A percentile compares a stretch with the other conserved stretches of the same genome.
Conservation (phyloP, 1,284 basidiomycete species). For the Singerocomus rubriflavus region DNA sequence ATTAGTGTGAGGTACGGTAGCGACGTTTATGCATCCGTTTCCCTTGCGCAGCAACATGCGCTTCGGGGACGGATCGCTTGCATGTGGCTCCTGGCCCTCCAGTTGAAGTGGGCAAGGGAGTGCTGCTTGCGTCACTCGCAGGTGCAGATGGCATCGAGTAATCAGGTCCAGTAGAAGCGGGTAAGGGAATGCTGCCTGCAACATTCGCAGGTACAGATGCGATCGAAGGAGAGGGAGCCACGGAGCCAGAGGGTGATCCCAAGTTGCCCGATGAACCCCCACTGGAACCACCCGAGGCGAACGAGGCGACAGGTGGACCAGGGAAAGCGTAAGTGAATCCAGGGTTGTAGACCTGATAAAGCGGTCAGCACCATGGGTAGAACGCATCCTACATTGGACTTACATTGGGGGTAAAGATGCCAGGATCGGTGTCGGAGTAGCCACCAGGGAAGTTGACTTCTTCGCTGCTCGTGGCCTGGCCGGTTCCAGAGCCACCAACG, state of each 20-base stretch:
- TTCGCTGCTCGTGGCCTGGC: slow-evolving; percentile 39
- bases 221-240: slow-evolving; percentile 1
- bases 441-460: slow-evolving; percentile 64
- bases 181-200: slow-evolving; percentile 1
- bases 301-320: slow-evolving; percentile 32
- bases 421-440: slow-evolving; percentile 59
- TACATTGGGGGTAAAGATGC: slow-evolving; percentile 51
- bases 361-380: neutral
- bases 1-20: slow-evolving; percentile 13
- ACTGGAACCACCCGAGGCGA: slow-evolving; percentile 14
- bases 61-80: neutral
- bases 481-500: slow-evolving; percentile 51
- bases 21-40: slow-evolving; percentile 25
- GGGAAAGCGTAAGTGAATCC: slow-evolving; percentile 37
- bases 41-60: neutral
- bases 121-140: slow-evolving; percentile 17
- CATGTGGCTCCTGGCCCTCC: no score
- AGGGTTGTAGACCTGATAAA: slow-evolving; percentile 35
- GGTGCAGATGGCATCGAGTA: neutral
- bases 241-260: slow-evolving; percentile 5
- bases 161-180: slow-evolving; percentile 4
- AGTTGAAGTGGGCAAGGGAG: no score
- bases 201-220: neutral
- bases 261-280: slow-evolving; percentile 13
- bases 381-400: neutral